Conservation (phyloP, 2,329 filamentous ascomycete species). For the Chaetothyriales sp. region DNA sequence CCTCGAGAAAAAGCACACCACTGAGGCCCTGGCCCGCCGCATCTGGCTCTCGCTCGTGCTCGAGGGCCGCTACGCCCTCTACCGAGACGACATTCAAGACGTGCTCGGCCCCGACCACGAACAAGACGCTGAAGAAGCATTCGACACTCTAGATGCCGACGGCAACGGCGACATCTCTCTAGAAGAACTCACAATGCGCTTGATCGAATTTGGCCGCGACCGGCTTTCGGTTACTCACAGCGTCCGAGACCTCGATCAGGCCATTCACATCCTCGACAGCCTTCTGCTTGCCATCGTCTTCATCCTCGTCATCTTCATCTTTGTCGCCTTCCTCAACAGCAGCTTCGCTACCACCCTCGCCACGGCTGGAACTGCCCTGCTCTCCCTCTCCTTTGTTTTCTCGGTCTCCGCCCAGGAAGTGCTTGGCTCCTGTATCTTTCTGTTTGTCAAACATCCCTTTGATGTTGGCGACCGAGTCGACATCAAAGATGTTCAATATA, state of each 20-base stretch:
- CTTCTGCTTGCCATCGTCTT: conserved; percentile 69
- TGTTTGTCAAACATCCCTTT: conserved; percentile 96
- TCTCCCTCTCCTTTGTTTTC: conserved; percentile 96
- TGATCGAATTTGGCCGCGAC: conserved; percentile 69
- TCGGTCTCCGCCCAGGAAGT: conserved; percentile 84
- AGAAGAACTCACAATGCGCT: conserved; percentile 84
- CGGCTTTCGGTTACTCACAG: conserved; percentile 79
- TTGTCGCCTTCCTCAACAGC: conserved; percentile 78
- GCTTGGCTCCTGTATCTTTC: conserved; percentile 93
- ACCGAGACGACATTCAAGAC: conserved; percentile 66
- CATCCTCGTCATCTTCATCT: conserved; percentile 68
- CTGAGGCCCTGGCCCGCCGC: conserved; percentile 82
- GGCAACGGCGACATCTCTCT: conserved; percentile 86
- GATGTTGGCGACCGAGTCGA: conserved; percentile 93
- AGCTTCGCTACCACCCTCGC: conserved; percentile 73
- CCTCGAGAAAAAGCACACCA: conserved; percentile 65
- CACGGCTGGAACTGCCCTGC: conserved; percentile 76
- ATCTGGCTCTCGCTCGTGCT: conserved; percentile 98
- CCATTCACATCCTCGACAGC: conserved; percentile 77
- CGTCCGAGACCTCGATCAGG: conserved; percentile 95
- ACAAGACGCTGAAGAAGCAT: conserved; percentile 72
- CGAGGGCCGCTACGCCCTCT: conserved; percentile 69
- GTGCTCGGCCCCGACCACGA: conserved; percentile 64
- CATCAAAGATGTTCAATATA: conserved; percentile 50
- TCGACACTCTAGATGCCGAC: conserved; percentile 66